Evolutionary conservation across 1,139 yeast species (phyloP).

Genomic region (Yamadazyma sp.): DNA sequence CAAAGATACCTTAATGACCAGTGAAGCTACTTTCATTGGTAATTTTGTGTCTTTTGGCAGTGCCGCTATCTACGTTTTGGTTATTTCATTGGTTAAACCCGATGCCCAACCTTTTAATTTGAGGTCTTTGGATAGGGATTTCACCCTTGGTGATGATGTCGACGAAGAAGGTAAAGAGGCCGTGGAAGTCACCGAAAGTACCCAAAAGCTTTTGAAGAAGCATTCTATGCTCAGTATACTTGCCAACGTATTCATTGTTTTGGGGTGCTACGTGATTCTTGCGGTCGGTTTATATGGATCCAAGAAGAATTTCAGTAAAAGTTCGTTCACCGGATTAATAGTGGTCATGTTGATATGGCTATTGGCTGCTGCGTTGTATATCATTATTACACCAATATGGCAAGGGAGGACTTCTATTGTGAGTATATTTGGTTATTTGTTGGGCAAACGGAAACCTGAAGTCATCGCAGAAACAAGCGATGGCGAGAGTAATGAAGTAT

Average conservation of each 20-base stretch:
- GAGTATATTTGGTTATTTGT: background rate
- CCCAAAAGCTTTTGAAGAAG: slow-evolving; percentile 20
- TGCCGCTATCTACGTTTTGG: slow-evolving; percentile 21
- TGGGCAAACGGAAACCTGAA: background rate
- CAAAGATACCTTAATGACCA: slow-evolving; percentile 24
- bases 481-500: background rate
- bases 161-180: slow-evolving; percentile 28
- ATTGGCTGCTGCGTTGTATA: slow-evolving; percentile 29
- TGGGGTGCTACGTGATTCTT: slow-evolving; percentile 28
- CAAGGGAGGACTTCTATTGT: slow-evolving; percentile 27
- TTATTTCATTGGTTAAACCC: slow-evolving; percentile 30
- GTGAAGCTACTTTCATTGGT: slow-evolving; percentile 34
- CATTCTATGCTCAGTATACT: slow-evolving; percentile 23
- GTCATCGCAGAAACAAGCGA: background rate
- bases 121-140: slow-evolving; percentile 16
- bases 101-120: slow-evolving; percentile 23
- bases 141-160: slow-evolving; percentile 34
- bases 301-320: slow-evolving; percentile 28
- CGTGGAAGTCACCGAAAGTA: slow-evolving; percentile 19
- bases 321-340: slow-evolving; percentile 29
- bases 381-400: slow-evolving; percentile 36
- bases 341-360: slow-evolving; percentile 33
- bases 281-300: slow-evolving; percentile 25
- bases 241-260: slow-evolving; percentile 22
- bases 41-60: slow-evolving; percentile 32